These are phyloP conservation scores for Ambrosia trifida DNA, from an alignment of 129 eudicot species.

Conservation along the genomic window DNA sequence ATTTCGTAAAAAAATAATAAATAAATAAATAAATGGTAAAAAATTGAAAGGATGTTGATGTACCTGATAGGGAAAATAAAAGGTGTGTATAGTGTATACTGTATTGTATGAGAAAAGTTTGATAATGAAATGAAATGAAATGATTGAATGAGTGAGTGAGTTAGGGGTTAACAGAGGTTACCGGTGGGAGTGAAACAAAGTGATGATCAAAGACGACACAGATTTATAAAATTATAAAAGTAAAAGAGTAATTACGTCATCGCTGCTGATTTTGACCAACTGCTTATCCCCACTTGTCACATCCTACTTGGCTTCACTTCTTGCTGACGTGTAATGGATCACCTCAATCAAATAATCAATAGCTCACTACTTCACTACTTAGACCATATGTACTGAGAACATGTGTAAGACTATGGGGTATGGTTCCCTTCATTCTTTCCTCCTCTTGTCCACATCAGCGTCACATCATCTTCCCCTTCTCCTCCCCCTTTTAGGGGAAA, in stretches of 20 bases:
- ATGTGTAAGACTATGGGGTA: no score
- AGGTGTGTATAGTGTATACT: neutral
- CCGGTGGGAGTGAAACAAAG: no score
- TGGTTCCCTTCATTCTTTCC: no score
- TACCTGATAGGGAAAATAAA: neutral
- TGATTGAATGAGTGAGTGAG: neutral
- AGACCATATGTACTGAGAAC: no score
- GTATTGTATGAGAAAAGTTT: conserved; percentile 10
- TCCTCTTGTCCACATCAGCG: no score
- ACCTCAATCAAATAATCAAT: no score
- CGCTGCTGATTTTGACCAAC: conserved; percentile 28
- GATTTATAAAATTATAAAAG: conserved; percentile 1
- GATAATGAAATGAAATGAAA: neutral
- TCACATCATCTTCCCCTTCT: no score
- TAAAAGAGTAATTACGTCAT: conserved; percentile 27
- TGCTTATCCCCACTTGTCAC: conserved; percentile 25
- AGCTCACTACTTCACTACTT: no score
- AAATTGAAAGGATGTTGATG: conserved; percentile 18
- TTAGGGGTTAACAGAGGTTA: neutral
- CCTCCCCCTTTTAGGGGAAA: no score
- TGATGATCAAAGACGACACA: neutral
- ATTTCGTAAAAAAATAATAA: neutral
- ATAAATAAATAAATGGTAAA: no score
- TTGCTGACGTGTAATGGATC: neutral
- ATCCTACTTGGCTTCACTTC: neutral